Conservation (phyloP, 768 basidiomycete genomes). For the Coprinopsis cinerea region DNA sequence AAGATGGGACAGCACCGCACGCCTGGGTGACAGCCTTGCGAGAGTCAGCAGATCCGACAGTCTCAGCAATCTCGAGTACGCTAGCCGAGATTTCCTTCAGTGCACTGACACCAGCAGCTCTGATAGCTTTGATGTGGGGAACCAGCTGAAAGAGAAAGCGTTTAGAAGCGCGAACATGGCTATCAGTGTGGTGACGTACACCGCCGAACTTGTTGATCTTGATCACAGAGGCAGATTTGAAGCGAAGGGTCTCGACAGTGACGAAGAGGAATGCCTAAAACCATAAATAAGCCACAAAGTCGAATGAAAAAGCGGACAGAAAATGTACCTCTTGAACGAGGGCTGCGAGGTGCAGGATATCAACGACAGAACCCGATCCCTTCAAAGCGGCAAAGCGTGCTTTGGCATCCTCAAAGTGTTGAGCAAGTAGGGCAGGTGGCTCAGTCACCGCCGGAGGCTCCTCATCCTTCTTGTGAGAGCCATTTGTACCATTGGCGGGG, state of each 20-base stretch:
- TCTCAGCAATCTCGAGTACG: conserved; percentile 46
- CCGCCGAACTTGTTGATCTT: conserved; percentile 70
- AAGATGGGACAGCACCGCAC: conserved; percentile 34
- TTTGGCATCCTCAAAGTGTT: conserved; percentile 65
- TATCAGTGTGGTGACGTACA: conserved; percentile 40
- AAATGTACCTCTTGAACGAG: conserved; percentile 64
- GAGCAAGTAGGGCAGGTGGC: conserved; percentile 45
- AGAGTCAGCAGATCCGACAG: conserved; percentile 44
- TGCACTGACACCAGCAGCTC: conserved; percentile 42
- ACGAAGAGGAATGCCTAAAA: conserved; percentile 70
- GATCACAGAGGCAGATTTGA: conserved; percentile 62
- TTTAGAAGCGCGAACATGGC: background rate
- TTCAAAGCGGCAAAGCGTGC: conserved; percentile 42
- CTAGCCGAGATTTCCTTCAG: conserved; percentile 54
- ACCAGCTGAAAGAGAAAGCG: conserved; percentile 43
- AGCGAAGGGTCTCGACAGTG: conserved; percentile 62
- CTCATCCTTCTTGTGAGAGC: conserved; percentile 61
- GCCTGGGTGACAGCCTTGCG: conserved; percentile 47
- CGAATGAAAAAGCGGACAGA: background rate
- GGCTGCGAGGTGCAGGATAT: conserved; percentile 67
- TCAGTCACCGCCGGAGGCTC: conserved; percentile 63
- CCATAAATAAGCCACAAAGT: conserved; percentile 1
- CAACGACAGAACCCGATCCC: conserved; percentile 38
- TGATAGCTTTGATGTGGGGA: conserved; percentile 58
- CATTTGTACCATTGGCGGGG: conserved; percentile 35